phyloP scores from a whole-genome alignment of 441 rosid genomes.

The Dalechampia spathulata region DNA sequence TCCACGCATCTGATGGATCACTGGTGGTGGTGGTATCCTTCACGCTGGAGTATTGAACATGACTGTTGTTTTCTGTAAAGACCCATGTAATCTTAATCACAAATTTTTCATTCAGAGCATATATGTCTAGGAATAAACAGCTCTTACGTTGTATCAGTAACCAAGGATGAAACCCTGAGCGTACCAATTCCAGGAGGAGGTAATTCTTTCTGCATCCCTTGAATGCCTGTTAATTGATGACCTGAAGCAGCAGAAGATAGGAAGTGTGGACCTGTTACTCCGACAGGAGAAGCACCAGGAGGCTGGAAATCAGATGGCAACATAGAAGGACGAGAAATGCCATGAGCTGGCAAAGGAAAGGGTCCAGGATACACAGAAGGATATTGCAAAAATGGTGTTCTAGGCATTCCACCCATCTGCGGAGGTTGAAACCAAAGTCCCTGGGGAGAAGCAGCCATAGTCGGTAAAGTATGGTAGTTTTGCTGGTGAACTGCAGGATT shows the following conservation, averaged over 20 bases:
- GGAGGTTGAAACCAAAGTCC: constrained; percentile 82
- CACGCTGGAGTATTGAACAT: constrained; percentile 28
- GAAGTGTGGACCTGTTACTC: constrained; percentile 31
- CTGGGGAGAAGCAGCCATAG: constrained; percentile 54
- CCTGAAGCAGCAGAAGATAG: constrained; percentile 30
- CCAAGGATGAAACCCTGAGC: constrained; percentile 68
- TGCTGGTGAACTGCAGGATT: constrained; percentile 52
- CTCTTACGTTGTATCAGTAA: constrained; percentile 56
- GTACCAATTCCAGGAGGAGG: constrained; percentile 76
- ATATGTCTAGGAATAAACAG: constrained; percentile 43
- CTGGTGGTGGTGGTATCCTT: constrained; percentile 29
- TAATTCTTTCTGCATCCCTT: constrained; percentile 38
- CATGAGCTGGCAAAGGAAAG: constrained; percentile 48
- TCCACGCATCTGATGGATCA: constrained; percentile 71
- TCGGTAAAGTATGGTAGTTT: constrained; percentile 48
- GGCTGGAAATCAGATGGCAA: constrained; percentile 58
- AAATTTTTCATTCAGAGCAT: constrained; percentile 24
- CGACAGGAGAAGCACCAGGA: constrained; percentile 53
- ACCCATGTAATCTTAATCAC: constrained; percentile 26
- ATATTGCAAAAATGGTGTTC: constrained; percentile 55
- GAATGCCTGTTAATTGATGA: constrained; percentile 36
- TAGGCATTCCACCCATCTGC: constrained; percentile 52
- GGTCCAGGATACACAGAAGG: constrained; percentile 53
- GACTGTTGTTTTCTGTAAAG: constrained; percentile 55
- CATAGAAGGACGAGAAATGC: constrained; percentile 33